Evolutionary conservation across 2,329 filamentous ascomycete species (phyloP), one percentile per base, ranked within the genome.

Genomic region (Phialophora chinensis): DNA sequence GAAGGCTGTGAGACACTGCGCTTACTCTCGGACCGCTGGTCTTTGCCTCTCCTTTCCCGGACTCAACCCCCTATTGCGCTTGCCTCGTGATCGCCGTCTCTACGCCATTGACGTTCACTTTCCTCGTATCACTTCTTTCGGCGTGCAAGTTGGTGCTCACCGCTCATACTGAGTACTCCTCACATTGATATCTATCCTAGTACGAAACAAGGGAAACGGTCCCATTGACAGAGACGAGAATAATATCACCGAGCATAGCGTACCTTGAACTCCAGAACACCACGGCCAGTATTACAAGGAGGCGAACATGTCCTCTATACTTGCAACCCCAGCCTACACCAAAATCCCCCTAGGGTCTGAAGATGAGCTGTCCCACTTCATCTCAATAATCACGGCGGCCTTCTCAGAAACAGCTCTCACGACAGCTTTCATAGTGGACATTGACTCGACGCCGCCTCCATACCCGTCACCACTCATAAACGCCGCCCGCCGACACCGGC

Each of bases 371-470:
- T 50, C 55, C 29, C 63, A 62, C 47, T 71, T 72, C 60, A 60
- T 71, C 62, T 44, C 53, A 20, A 69, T 71, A 57, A 67, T 72
- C 29, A 70, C 67, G 17, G 61, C 60, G n/a, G 65, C 65, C 7
- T 72, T 72, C 55, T 54, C 62, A 8, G 53, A 10, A 4, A 66
- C 67, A 11, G 55, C 65, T 12, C 64, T 72, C 3, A 70, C 64
- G 10, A 69, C 65, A 4, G 66, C 65, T 4, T 71, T 71, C 64
- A 72, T 72, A 33, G 60, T 64, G 31, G 66, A 72, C 35, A 68
- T 62, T 38, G 71, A 72, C 56, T 58, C 55, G 8, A 70, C 65
- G 11, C 66, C 65, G 17, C 69, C 71, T 8, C 71, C 66, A n/a
- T 70, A 67, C 50, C 71, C 63, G 0, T 69, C 63, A 14, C 61